Evolutionary conservation across 1,284 basidiomycete genomes (phyloP).

Genomic region (Malassezia yamatoensis): DNA sequence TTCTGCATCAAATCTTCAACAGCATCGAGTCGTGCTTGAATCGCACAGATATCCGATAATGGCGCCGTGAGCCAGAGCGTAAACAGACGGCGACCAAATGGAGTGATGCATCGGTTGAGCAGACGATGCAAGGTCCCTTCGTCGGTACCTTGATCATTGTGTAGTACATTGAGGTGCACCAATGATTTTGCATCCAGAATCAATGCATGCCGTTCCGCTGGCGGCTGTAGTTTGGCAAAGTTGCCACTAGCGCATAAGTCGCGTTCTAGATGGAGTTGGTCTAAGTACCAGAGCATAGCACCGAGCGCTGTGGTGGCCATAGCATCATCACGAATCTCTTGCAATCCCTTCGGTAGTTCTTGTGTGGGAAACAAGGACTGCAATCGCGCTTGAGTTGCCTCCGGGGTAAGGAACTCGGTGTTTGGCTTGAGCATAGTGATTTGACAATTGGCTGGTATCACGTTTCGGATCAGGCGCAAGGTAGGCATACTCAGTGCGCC

Average conservation of each 20-base stretch:
- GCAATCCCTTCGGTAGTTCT: constrained; percentile 29
- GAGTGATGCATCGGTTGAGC: constrained; percentile 45
- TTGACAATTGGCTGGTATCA: constrained; percentile 30
- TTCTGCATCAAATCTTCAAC: constrained; percentile 38
- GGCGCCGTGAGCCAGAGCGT: constrained; percentile 44
- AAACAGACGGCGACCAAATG: constrained; percentile 46
- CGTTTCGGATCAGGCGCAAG: constrained; percentile 35
- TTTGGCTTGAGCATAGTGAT: constrained; percentile 41
- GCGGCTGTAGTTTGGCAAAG: constrained; percentile 41
- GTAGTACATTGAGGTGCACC: constrained; percentile 41
- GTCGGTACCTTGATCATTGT: constrained; percentile 44
- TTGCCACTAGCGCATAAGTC: constrained; percentile 44
- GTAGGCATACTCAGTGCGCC: constrained; percentile 50
- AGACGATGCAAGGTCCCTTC: constrained; percentile 42
- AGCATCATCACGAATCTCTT: constrained; percentile 25
- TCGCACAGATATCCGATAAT: constrained; percentile 27
- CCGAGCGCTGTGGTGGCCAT: constrained; percentile 39
- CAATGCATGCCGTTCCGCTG: constrained; percentile 30
- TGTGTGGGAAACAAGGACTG: constrained; percentile 24
- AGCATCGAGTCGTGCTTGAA: constrained; percentile 39
- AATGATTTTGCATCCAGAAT: constrained; percentile 45
- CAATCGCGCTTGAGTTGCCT: constrained; percentile 29
- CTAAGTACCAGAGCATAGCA: constrained; percentile 41
- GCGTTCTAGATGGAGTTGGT: constrained; percentile 40
- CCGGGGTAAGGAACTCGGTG: constrained; percentile 35